Evolutionary conservation across 1,284 basidiomycete species (phyloP).

Genomic region (Cutaneotrichosporon sp.): DNA sequence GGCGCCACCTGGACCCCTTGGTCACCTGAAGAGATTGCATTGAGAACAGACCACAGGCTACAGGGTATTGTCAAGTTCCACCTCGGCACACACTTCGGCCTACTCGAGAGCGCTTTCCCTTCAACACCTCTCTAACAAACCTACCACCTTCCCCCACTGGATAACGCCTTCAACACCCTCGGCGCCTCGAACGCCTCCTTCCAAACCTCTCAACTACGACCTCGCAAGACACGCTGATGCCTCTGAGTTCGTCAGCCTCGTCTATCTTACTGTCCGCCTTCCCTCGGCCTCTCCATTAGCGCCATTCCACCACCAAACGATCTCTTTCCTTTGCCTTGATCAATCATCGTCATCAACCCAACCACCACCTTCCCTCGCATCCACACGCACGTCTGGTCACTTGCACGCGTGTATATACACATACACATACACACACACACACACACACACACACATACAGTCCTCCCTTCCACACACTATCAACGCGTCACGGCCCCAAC

Average conservation of each 20-base stretch:
- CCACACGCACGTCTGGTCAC: constrained; percentile 1
- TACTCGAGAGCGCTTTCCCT: too few relatives aligned
- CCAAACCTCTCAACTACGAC: not conserved
- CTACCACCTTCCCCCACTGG: too few relatives aligned
- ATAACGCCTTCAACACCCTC: too few relatives aligned
- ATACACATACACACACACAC: not conserved
- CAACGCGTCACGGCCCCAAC: too few relatives aligned
- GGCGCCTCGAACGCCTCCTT: not conserved
- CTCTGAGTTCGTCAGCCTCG: not conserved
- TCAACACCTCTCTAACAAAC: too few relatives aligned
- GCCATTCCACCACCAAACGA: not conserved
- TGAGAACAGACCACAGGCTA: too few relatives aligned
- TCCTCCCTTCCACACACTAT: too few relatives aligned
- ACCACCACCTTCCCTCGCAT: constrained; percentile 4
- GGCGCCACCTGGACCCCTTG: not conserved
- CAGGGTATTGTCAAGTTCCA: too few relatives aligned
- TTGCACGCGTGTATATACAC: not conserved
- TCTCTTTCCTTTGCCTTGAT: not conserved
- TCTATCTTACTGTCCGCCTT: not conserved
- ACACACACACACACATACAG: too few relatives aligned
- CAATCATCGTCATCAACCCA: not conserved
- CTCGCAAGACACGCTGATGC: not conserved
- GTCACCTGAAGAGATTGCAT: too few relatives aligned
- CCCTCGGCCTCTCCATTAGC: not conserved
- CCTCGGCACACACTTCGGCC: too few relatives aligned